Evolutionary conservation across 2,329 filamentous ascomycete genomes (phyloP).

Genomic region (Colletotrichum incanum): DNA sequence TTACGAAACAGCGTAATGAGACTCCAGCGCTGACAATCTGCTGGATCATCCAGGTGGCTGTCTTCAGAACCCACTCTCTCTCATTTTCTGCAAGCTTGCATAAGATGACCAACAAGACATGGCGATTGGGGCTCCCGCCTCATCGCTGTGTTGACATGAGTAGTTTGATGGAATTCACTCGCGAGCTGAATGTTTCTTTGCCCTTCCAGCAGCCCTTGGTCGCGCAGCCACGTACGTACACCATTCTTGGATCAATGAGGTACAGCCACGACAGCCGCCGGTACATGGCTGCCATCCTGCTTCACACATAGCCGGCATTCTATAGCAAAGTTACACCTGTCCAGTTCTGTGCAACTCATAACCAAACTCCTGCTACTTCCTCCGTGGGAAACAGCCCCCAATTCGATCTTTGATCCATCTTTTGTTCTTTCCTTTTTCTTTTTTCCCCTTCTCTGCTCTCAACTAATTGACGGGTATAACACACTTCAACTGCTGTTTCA

Average conservation of each 20-base stretch:
- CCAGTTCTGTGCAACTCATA: background rate
- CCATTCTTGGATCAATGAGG: background rate
- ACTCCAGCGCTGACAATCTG: background rate
- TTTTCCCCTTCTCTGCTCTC: background rate
- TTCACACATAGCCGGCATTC: background rate
- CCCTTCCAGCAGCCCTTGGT: background rate
- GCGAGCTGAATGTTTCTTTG: background rate
- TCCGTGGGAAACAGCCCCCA: background rate
- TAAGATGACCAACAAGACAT: background rate
- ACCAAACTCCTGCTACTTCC: background rate
- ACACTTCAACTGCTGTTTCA: background rate
- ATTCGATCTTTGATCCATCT: background rate
- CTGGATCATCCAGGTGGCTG: background rate
- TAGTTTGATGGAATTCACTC: background rate
- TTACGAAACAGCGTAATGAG: slow-evolving; percentile 10
- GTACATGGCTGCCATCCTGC: background rate
- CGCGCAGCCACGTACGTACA: background rate
- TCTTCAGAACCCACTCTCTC: background rate
- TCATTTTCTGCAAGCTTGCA: background rate
- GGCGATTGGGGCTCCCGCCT: background rate
- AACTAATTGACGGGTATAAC: background rate
- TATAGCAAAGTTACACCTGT: background rate
- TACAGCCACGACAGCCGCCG: background rate
- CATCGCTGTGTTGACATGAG: too few relatives aligned
- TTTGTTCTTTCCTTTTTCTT: background rate